Evolutionary conservation across 2,329 filamentous ascomycete species (phyloP).

Genomic region (Stemphylium beticola): DNA sequence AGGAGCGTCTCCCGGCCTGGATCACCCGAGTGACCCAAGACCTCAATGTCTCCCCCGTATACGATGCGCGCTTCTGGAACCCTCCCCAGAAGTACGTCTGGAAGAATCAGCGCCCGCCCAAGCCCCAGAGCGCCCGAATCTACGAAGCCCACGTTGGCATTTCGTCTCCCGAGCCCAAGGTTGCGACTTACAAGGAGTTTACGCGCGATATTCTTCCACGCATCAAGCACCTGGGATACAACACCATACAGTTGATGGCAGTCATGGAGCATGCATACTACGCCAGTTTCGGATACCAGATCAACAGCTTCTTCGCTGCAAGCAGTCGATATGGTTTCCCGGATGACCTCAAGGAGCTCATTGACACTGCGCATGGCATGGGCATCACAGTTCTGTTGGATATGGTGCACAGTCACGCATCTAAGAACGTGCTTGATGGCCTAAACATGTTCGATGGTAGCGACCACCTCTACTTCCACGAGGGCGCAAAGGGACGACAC

Average conservation of each 20-base stretch:
- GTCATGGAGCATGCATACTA: conserved; percentile 99
- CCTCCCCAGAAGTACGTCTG: conserved; percentile 85
- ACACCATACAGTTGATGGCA: conserved; percentile 97
- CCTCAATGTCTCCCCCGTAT: conserved; percentile 83
- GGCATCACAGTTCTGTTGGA: conserved; percentile 91
- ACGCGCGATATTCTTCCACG: conserved; percentile 89
- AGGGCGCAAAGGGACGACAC: conserved; percentile 80
- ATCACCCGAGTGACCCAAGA: conserved; percentile 98
- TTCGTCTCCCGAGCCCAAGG: conserved; percentile 84
- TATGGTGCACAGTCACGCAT: conserved; percentile 96
- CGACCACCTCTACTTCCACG: conserved; percentile 96
- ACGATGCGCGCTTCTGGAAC: conserved; percentile 98
- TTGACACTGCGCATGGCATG: conserved; percentile 91
- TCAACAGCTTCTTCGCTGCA: conserved; percentile 98
- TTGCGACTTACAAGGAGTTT: conserved; percentile 97
- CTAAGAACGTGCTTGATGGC: conserved; percentile 95
- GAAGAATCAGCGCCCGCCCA: conserved; percentile 81
- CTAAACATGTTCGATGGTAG: conserved; percentile 95
- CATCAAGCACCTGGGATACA: conserved; percentile 91
- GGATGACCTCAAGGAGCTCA: conserved; percentile 94
- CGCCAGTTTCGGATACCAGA: conserved; percentile 97
- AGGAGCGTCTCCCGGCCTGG: conserved; percentile 93
- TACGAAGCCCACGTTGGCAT: conserved; percentile 99
- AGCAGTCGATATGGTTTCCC: conserved; percentile 94
- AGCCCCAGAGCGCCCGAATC: conserved; percentile 84